Base-by-base conservation (phyloP, 495 filamentous ascomycete species). In the Usnea hakonensis region DNA sequence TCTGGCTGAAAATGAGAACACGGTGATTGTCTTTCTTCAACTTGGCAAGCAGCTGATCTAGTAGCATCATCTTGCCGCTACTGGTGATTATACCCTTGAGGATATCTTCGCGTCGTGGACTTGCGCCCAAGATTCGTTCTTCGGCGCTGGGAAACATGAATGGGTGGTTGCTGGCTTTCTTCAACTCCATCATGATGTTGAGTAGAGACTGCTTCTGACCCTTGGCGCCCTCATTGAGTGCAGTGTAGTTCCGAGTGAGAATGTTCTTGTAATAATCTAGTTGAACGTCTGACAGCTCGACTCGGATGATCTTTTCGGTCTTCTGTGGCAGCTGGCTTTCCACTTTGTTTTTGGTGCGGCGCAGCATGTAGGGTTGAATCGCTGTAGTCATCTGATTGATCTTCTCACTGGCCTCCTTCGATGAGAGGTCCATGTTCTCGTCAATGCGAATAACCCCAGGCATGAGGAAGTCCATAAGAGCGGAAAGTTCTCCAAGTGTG, bases 161-260 rank as follows among this genome's bases (percentile, higher is more conserved):
- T 7, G 94, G 91, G 70, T 99, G 94, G 65, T 97, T 97, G 79
- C 91, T 96, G 65, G 91, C 90, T 73, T 99, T 99, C 78, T 97
- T 97, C 68, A 99, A 73, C 71, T 99, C 95, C 93, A 99, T 99
- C 82, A 97, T 96, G 70, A 99, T 95, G 74, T 99, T 99, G 59
- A 97, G 75, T n/a, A 97, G 75, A 1, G 91, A 96, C 65, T 94
- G 91, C 72, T 96, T 96, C 69, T 90, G 87, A 10, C 91, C 94
- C 56, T 83, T 90, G 32, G 85, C 84, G 26, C 91, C 93, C 66
- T 93, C 85, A 68, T 95, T 96, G 54, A 99, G 81, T 10, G 93
- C 94, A 33, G 91, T 88, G 68, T 97, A 99, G 67, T 99, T 99
- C 56, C 91, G 84, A 0, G 95, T 97, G 13, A 99, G 82, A 64